These are phyloP conservation scores for Capsicum pubescens DNA, from an alignment of 257 asterid species.

Conservation along the genomic window DNA sequence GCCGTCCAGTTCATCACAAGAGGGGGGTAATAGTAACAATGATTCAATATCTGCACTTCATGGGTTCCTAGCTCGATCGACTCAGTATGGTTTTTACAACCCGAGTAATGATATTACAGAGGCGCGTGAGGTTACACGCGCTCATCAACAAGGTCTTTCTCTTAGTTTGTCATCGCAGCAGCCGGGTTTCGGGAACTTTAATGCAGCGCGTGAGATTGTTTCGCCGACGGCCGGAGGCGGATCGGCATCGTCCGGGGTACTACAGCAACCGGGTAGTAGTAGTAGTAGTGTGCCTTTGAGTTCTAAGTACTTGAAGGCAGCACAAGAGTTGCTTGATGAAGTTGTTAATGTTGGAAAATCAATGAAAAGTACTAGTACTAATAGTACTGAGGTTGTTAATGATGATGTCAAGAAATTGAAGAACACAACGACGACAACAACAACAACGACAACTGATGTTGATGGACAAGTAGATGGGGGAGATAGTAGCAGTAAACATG, in stretches of 20 bases:
- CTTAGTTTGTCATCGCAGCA: constrained; percentile 80
- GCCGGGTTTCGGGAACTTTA: constrained; percentile 46
- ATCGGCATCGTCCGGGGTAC: constrained; percentile 65
- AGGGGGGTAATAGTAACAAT: neutral
- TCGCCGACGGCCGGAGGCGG: constrained; percentile 36
- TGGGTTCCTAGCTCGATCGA: constrained; percentile 64
- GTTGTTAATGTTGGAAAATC: constrained; percentile 86
- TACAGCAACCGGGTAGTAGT: constrained; percentile 8
- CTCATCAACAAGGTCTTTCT: constrained; percentile 74
- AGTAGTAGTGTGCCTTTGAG: constrained; percentile 54
- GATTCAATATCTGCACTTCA: constrained; percentile 56
- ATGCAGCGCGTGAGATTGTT: constrained; percentile 49
- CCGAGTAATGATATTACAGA: constrained; percentile 45
- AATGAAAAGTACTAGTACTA: constrained; percentile 40
- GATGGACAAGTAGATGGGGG: constrained; percentile 37
- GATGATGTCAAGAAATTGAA: constrained; percentile 38
- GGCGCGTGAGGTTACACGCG: constrained; percentile 79
- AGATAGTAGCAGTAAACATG: constrained; percentile 44
- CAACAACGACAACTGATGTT: constrained; percentile 12
- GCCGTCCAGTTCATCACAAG: constrained; percentile 31
- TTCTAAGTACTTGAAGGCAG: constrained; percentile 81
- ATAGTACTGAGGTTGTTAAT: constrained; percentile 36
- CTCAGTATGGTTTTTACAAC: constrained; percentile 62
- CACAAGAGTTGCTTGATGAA: constrained; percentile 95
- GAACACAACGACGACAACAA: constrained; percentile 18